Conservation (phyloP, 2,329 filamentous ascomycete genomes). For the Ophiostoma sp. region DNA sequence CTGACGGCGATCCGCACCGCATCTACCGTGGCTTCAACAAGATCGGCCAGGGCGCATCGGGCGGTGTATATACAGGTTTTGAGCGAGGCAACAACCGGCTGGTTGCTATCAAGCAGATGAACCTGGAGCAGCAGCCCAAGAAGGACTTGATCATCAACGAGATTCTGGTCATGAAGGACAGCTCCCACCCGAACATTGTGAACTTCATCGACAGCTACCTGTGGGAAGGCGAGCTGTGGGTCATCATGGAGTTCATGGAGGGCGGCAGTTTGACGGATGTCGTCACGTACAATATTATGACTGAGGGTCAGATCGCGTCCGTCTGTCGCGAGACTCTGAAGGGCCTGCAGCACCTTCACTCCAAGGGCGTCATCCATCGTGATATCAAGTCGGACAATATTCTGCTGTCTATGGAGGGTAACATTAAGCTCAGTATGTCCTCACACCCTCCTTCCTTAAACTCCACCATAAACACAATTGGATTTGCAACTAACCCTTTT, state of each 20-base stretch:
- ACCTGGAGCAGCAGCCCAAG: conserved; percentile 95
- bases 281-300: conserved; percentile 99
- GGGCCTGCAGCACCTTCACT: conserved; percentile 92
- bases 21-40: conserved; percentile 87
- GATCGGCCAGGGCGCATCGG: conserved; percentile 95
- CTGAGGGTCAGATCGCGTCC: conserved; percentile 92
- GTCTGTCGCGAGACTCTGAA: conserved; percentile 92
- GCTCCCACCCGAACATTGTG: conserved; percentile 96
- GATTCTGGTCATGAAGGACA: conserved; percentile 98
- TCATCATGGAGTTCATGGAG: conserved; percentile 99
- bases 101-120: conserved; percentile 99
- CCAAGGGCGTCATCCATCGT: conserved; percentile 95
- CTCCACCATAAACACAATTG: not conserved
- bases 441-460: not conserved
- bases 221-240: conserved; percentile 88
- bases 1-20: conserved; percentile 81
- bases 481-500: not conserved
- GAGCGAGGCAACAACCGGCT: conserved; percentile 80
- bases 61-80: conserved; percentile 90
- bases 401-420: conserved; percentile 85
- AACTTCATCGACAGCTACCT: conserved; percentile 99
- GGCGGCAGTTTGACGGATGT: conserved; percentile 96
- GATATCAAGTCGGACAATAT: conserved; percentile 99
- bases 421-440: conserved; percentile 90
- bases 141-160: conserved; percentile 99